A percentile compares a stretch with the other conserved stretches of the same genome.
Evolutionary conservation across 306 rosid genomes (phyloP).

Genomic region (Canavalia gladiata): DNA sequence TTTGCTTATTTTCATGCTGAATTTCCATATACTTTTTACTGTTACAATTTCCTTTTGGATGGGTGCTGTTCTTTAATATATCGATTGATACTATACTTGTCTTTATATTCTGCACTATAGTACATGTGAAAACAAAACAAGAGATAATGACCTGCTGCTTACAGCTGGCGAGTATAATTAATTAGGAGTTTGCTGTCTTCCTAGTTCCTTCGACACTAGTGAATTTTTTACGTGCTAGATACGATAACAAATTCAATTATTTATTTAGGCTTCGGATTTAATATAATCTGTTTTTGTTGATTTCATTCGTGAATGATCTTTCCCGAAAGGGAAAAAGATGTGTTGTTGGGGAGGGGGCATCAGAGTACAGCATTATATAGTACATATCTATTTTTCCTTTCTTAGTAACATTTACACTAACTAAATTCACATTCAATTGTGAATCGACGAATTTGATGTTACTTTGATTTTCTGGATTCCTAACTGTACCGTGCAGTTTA

Average conservation of each 20-base stretch:
- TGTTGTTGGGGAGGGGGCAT: background rate
- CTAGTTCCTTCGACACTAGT: slow-evolving; percentile 14
- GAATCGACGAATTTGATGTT: slow-evolving; percentile 13
- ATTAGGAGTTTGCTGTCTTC: slow-evolving; percentile 19
- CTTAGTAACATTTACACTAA: background rate
- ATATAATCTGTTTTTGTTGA: slow-evolving; percentile 38
- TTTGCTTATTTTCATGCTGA: slow-evolving; percentile 41
- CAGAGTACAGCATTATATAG: background rate
- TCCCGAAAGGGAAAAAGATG: background rate
- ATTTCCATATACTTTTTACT: slow-evolving; percentile 5
- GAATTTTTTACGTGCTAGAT: background rate
- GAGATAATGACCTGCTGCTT: slow-evolving; percentile 43
- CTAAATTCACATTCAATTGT: slow-evolving; percentile 29
- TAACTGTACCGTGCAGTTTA: no score
- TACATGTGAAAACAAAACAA: slow-evolving; percentile 44
- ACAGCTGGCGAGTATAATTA: slow-evolving; percentile 42
- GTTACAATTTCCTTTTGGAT: slow-evolving; percentile 18
- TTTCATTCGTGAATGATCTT: slow-evolving; percentile 18
- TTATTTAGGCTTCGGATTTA: slow-evolving; percentile 6
- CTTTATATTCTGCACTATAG: slow-evolving; percentile 34
- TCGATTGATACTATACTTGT: slow-evolving; percentile 1
- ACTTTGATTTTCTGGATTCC: slow-evolving; percentile 20
- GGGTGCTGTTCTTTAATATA: slow-evolving; percentile 23
- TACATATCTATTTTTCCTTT: slow-evolving; percentile 7
- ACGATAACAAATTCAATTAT: slow-evolving; percentile 17